phyloP scores from a whole-genome alignment of 371 early-diverging fungal genomes.

The Mucor racemosus region DNA sequence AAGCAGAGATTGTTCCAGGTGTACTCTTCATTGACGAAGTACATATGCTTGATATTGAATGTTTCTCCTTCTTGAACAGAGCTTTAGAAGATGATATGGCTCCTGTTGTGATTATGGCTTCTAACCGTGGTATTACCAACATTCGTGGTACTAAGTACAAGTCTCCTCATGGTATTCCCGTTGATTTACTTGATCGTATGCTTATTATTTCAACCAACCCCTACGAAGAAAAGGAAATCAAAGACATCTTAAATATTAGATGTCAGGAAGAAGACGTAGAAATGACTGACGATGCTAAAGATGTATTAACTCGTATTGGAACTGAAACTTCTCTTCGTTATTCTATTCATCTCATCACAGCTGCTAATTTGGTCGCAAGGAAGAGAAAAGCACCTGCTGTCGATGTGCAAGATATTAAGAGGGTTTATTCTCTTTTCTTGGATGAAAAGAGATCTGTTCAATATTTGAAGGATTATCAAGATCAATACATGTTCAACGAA shows the following conservation, averaged over 20 bases:
- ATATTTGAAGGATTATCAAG: conserved; percentile 88
- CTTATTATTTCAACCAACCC: conserved; percentile 91
- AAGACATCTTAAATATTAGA: conserved; percentile 89
- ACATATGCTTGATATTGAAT: conserved; percentile 99
- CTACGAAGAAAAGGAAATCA: conserved; percentile 87
- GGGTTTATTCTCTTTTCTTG: conserved; percentile 92
- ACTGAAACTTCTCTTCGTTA: conserved; percentile 94
- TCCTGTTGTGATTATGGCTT: conserved; percentile 98
- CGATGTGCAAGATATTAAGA: conserved; percentile 89
- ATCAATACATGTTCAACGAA: conserved; percentile 92
- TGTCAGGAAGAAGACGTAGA: conserved; percentile 98
- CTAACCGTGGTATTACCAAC: conserved; percentile 92
- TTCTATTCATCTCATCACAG: conserved; percentile 96
- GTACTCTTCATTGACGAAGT: conserved; percentile 99
- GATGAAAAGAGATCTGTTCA: conserved; percentile 97
- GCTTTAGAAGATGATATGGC: conserved; percentile 95
- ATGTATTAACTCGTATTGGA: conserved; percentile 90
- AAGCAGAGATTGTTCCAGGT: conserved; percentile 97
- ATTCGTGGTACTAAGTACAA: conserved; percentile 95
- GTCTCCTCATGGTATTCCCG: conserved; percentile 96
- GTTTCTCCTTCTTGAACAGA: conserved; percentile 98
- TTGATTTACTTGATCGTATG: conserved; percentile 95
- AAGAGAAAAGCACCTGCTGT: conserved; percentile 92
- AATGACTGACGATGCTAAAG: conserved; percentile 92
- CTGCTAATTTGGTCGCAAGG: conserved; percentile 85